Evolutionary conservation across 73 alveolate genomes (phyloP).

Genomic region (Tetrahymena borealis): DNA sequence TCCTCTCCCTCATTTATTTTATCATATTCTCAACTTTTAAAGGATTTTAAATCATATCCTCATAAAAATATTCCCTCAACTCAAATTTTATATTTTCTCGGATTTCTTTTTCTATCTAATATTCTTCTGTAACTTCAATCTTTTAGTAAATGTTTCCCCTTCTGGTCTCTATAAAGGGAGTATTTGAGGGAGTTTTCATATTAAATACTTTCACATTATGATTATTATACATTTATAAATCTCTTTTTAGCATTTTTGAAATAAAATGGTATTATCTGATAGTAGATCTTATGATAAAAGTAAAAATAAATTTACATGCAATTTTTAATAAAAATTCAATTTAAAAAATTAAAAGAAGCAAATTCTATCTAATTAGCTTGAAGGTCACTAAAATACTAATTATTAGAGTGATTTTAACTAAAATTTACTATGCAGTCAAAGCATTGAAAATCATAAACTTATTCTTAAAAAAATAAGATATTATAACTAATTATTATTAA

Average conservation of each 20-base stretch:
- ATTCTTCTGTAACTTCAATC: neutral
- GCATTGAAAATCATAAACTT: too few species aligned
- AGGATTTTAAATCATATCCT: neutral
- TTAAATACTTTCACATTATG: neutral
- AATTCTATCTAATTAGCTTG: too few species aligned
- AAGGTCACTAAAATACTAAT: too few species aligned
- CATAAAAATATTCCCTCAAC: neutral
- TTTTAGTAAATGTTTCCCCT: neutral
- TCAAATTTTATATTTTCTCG: neutral
- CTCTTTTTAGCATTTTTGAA: neutral
- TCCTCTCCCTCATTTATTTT: neutral
- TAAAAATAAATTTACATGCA: too few species aligned
- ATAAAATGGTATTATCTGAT: too few species aligned
- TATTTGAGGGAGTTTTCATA: neutral
- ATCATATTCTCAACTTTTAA: neutral
- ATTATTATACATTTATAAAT: neutral
- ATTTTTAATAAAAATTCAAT: too few species aligned
- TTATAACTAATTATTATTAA: too few species aligned
- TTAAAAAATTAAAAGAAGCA: too few species aligned
- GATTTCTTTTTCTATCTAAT: neutral
- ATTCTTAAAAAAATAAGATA: too few species aligned
- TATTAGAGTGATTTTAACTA: too few species aligned
- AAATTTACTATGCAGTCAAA: too few species aligned
- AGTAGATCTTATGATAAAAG: too few species aligned
- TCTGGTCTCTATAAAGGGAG: neutral